phyloP scores from a whole-genome alignment of 495 filamentous ascomycete species.

The Penicillium ochrochloron region DNA sequence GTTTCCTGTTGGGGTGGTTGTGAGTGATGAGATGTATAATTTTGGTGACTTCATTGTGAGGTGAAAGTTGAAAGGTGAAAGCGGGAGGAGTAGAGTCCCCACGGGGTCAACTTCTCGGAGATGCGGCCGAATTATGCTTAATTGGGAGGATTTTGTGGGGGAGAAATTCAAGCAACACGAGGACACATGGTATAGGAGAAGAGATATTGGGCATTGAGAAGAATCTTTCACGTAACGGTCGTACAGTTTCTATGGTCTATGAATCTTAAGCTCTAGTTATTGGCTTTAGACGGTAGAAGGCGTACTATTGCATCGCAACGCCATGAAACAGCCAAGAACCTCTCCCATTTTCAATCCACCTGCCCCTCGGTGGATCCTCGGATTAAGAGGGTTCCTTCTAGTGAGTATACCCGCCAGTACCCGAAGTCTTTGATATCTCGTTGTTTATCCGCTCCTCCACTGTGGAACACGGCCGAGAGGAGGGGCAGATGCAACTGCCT shows the following conservation, averaged over 20 bases:
- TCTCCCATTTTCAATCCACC: neutral
- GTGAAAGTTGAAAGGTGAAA: neutral
- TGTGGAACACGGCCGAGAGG: neutral
- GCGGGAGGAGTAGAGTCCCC: neutral
- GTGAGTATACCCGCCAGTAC: slow-evolving; percentile 17
- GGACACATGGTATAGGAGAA: neutral
- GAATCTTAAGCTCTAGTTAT: neutral
- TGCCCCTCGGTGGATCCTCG: slow-evolving; percentile 7
- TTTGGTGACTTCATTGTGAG: neutral
- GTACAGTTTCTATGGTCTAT: neutral
- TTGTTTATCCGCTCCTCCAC: slow-evolving; percentile 5
- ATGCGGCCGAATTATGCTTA: slow-evolving; percentile 14
- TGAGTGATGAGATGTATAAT: neutral
- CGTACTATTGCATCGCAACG: neutral
- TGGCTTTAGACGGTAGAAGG: neutral
- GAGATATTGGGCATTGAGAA: neutral
- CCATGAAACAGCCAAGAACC: neutral
- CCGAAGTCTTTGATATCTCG: slow-evolving; percentile 12
- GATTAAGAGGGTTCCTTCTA: neutral
- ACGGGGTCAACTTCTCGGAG: neutral
- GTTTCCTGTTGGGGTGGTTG: neutral
- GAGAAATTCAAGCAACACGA: neutral
- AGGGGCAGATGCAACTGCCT: slow-evolving; percentile 6
- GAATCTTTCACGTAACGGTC: neutral
- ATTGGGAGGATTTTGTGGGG: slow-evolving; percentile 1